Percentiles rank a stretch among this genome's conserved stretches.
These are phyloP conservation scores for Blumeria hordei DNA, from an alignment of 2,329 filamentous ascomycete genomes.

Conservation along the genomic window DNA sequence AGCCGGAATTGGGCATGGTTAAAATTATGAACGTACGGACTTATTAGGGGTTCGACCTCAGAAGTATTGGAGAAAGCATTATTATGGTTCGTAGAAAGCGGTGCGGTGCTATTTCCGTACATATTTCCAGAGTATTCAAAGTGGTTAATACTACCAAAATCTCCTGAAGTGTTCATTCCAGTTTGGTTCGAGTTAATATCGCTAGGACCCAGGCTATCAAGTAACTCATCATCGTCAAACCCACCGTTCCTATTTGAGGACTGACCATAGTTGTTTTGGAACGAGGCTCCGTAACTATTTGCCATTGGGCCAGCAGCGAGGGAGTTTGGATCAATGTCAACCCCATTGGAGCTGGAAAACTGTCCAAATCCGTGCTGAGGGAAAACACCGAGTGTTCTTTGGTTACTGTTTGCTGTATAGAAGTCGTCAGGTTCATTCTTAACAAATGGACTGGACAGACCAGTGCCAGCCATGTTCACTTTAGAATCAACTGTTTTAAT, in stretches of 20 bases:
- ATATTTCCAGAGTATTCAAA: slow-evolving; percentile 32
- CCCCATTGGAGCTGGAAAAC: slow-evolving; percentile 18
- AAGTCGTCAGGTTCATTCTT: slow-evolving; percentile 42
- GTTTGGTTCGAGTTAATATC: slow-evolving; percentile 17
- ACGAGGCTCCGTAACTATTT: slow-evolving; percentile 28
- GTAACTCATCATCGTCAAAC: slow-evolving; percentile 73
- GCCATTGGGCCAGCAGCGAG: slow-evolving; percentile 44
- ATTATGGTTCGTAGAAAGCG: slow-evolving; percentile 35
- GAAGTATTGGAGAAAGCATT: slow-evolving; percentile 77
- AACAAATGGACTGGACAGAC: slow-evolving; percentile 30
- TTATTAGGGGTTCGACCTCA: slow-evolving; percentile 77
- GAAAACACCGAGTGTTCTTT: slow-evolving; percentile 18
- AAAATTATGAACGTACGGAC: slow-evolving; percentile 62
- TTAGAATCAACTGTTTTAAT: background rate
- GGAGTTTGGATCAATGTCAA: slow-evolving; percentile 62
- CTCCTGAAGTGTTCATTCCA: slow-evolving; percentile 26
- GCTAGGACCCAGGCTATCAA: slow-evolving; percentile 40
- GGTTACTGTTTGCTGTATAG: slow-evolving; percentile 18
- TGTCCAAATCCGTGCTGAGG: slow-evolving; percentile 21
- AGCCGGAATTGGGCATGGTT: slow-evolving; percentile 54
- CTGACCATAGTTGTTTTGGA: slow-evolving; percentile 33
- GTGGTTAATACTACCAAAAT: slow-evolving; percentile 24
- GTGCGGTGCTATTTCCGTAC: slow-evolving; percentile 28
- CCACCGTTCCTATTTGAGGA: slow-evolving; percentile 34
- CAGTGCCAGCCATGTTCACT: slow-evolving; percentile 15